Evolutionary conservation across 164 flowering plant species (phyloP), one percentile per base, ranked within the genome.

Genomic region (Kingdonia uniflora): DNA sequence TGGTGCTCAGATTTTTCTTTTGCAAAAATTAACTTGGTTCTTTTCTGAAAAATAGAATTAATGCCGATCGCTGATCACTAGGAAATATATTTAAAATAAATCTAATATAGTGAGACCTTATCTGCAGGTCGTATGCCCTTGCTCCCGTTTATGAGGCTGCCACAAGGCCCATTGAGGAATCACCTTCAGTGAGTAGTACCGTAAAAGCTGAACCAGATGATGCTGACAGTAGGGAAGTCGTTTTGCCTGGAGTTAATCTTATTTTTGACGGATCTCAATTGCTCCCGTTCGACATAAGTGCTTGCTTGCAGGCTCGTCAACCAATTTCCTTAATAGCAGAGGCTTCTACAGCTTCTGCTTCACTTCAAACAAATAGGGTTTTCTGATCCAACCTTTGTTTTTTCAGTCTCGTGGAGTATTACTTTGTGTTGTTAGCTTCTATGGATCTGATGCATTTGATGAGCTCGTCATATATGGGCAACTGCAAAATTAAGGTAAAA

Each of bases 301-400:
- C 96, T 66, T 92, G 96, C 68, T 76, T 84, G 47, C 98, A 92
- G 79, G 98, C 91, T 68, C 95, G 95, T 43, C 95, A 79, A 68
- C 96, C 98, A 22, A 74, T 84, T 51, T 72, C 84, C 44, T 71
- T 92, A 55, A 80, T 92, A 62, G 78, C 88, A 55, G 98, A 92
- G 58, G 96, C 98, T 22, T 80, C 95, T 20, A 66, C 77, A 16
- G 77, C 82, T 25, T 81, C 96, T 61, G 75, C 87, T 24, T 62
- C 76, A 56, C 52, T 62, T 71, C 81, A 54, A 54, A 44, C 59
- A 77, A 70, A 71, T 72, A 77, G 67, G 57, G 52, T 19, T 51
- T 62, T 17, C 2, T 55, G 56, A 59, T 60, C 17, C 20, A 19
- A 15, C 3, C 1, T 44, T 10, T 19, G 2, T 17, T 1, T 44